Evolutionary conservation across 208 protist genomes (phyloP).

Genomic region (Trypanosoma congolense): DNA sequence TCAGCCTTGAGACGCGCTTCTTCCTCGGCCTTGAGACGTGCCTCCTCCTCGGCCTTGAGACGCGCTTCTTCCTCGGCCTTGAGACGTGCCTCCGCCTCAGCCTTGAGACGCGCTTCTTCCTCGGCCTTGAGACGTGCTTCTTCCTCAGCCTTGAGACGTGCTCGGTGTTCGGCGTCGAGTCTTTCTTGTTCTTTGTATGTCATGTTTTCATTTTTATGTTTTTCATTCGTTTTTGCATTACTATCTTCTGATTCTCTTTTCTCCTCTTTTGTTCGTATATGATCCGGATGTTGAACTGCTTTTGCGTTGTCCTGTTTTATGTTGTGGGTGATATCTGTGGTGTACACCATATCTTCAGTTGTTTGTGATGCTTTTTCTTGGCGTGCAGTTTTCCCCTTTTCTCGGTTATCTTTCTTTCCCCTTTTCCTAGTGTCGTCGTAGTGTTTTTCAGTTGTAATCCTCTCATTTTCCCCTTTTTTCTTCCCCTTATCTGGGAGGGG

Average conservation of each 20-base stretch:
- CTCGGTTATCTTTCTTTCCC: slow-evolving; percentile 15
- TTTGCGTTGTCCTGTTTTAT: slow-evolving; percentile 1
- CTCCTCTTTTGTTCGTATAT: background rate
- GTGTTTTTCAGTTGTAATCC: slow-evolving; percentile 1
- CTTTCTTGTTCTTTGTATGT: background rate
- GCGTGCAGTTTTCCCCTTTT: slow-evolving; percentile 8
- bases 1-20: background rate
- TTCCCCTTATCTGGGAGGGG: slow-evolving; percentile 1
- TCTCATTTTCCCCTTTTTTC: slow-evolving; percentile 8
- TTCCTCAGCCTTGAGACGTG: slow-evolving; percentile 13
- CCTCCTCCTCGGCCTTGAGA: slow-evolving; percentile 6
- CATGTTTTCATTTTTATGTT: background rate
- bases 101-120: slow-evolving; percentile 13
- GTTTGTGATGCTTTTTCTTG: background rate
- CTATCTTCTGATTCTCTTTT: slow-evolving; percentile 3
- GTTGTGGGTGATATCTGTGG: too few species aligned
- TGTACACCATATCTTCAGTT: too few species aligned
- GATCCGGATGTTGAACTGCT: background rate
- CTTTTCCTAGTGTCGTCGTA: slow-evolving; percentile 13
- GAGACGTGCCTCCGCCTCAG: slow-evolving; percentile 10
- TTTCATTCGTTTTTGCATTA: background rate
- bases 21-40: slow-evolving; percentile 5
- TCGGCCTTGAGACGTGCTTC: slow-evolving; percentile 11
- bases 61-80: slow-evolving; percentile 11
- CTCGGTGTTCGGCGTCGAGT: background rate